A percentile compares a stretch with the other conserved stretches of the same genome.
Conservation (phyloP, 495 filamentous ascomycete species). For the Aspergillus asperescens region DNA sequence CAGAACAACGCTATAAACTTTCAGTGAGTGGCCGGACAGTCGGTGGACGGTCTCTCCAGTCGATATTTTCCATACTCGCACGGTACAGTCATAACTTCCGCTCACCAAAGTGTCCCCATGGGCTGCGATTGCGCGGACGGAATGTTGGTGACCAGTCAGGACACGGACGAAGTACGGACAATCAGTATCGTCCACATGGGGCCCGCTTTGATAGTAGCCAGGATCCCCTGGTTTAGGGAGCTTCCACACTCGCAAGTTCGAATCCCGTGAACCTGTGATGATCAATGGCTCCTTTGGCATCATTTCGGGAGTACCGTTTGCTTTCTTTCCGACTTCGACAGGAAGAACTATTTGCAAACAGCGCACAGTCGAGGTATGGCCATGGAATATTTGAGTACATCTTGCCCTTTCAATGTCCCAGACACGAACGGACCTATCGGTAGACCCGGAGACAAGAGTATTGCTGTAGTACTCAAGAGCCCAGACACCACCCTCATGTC, state of each 20-base stretch:
- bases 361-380: constrained; percentile 94
- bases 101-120: constrained; percentile 97
- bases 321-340: constrained; percentile 62
- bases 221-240: constrained; percentile 76
- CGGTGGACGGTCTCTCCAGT: constrained; percentile 86
- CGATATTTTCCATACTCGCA: constrained; percentile 96
- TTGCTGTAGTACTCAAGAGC: constrained; percentile 95
- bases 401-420: constrained; percentile 93
- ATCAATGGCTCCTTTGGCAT: constrained; percentile 91
- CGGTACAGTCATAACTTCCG: constrained; percentile 94
- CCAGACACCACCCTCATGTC: constrained; percentile 98
- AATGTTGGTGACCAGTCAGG: constrained; percentile 82
- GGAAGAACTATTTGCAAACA: constrained; percentile 95
- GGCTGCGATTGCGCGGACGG: constrained; percentile 96
- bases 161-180: constrained; percentile 92
- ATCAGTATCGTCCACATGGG: constrained; percentile 71
- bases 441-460: constrained; percentile 90
- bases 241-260: constrained; percentile 90
- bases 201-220: constrained; percentile 68
- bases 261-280: constrained; percentile 95
- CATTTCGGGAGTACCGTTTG: constrained; percentile 72
- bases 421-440: constrained; percentile 89
- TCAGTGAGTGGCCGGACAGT: constrained; percentile 82
- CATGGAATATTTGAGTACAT: constrained; percentile 93
- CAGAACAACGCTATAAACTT: constrained; percentile 96